Percentiles rank a stretch among this genome's conserved stretches.
These are phyloP conservation scores for Colletotrichum karsti DNA, from an alignment of 2,329 filamentous ascomycete genomes.

Conservation along the genomic window DNA sequence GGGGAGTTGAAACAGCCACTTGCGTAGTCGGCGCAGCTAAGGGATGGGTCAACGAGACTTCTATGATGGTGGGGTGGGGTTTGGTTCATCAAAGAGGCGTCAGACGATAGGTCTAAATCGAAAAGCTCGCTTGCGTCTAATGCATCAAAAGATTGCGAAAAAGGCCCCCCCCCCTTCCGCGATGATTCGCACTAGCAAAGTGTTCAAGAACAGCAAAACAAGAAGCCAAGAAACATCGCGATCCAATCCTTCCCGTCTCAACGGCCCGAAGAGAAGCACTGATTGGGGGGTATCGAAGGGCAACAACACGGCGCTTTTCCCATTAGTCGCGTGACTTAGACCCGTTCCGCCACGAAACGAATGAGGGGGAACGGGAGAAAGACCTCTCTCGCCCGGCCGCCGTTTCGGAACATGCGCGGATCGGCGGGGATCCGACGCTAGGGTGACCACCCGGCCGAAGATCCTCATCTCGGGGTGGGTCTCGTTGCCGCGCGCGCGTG, in stretches of 20 bases:
- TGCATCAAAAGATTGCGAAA: no score
- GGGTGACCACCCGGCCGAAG: constrained; percentile 6
- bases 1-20: constrained; percentile 22
- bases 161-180: no score
- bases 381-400: not conserved
- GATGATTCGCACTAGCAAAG: no score
- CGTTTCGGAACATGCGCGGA: constrained; percentile 16
- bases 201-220: not conserved
- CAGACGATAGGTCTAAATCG: no score
- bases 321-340: not conserved
- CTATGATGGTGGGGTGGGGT: not conserved
- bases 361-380: not conserved
- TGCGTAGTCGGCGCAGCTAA: constrained; percentile 18
- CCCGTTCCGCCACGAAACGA: not conserved
- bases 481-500: not conserved
- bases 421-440: constrained; percentile 13
- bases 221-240: not conserved
- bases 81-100: no score
- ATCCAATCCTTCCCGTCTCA: not conserved
- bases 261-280: not conserved
- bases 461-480: constrained; percentile 23
- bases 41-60: no score
- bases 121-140: not conserved
- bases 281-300: not conserved
- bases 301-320: no score